Evolutionary conservation across 2,329 filamentous ascomycete genomes (phyloP), one percentile per base, ranked within the genome.

Genomic region (Aplosporella prunicola): DNA sequence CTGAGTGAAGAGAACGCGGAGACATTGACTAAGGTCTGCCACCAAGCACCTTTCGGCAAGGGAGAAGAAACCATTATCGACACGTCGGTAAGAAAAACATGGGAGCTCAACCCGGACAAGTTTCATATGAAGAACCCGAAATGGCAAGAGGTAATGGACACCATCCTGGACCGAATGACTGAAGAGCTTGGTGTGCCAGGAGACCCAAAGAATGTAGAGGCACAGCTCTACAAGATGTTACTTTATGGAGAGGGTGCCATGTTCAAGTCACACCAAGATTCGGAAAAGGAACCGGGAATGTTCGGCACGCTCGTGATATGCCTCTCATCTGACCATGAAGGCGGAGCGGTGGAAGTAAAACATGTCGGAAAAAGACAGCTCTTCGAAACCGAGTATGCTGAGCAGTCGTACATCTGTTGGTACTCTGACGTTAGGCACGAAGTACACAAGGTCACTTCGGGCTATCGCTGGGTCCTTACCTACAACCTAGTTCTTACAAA

Each of bases 361-460:
- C 64, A 70, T 46, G 45, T 51, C 4, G 56, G 55, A 6, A 14
- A 62, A 35, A 46, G 44, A 4, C 48, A 55, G 24, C 13, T 13
- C 3, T 38, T 31, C 14, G 7, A 18, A 9, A 31, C 28, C 3
- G 14, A 22, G 20, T 9, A 20, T 15, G 11, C 17, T 15, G 9
- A 31, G 8, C 10, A 24, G 23, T 22, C 24, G 7, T 40, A 33
- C 20, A 10, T 29, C 13, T 32, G 20, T 14, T 39, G 34, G 29
- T 35, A 71, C 47, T 65, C 68, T 0, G 69, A 75, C 39, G 68
- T 74, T 1, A 57, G 55, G 1, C 68, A 74, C 44, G 63, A 75
- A 47, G 57, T 72, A n/a, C 53, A 13, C 3, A 16, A 42, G 1
- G 58, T 75, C 2, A 58, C 44, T 0, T 62, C 60, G 0, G 71